These are phyloP conservation scores for Globisporangium radiosum DNA, from an alignment of 352 stramenopile genomes.

Conservation along the genomic window DNA sequence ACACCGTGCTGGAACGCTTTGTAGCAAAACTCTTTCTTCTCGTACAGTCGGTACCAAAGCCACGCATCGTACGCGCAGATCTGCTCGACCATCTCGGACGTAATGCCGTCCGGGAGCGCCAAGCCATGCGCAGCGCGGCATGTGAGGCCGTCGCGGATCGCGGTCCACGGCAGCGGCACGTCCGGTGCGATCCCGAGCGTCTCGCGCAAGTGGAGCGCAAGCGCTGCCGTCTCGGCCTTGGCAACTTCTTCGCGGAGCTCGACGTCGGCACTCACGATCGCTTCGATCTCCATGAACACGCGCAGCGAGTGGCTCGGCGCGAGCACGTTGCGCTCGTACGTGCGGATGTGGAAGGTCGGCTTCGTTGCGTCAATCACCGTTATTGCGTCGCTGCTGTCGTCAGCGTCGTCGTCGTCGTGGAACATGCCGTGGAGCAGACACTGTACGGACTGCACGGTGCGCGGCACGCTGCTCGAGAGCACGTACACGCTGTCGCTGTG, in stretches of 20 bases:
- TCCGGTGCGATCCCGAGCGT: slow-evolving; percentile 40
- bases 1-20: slow-evolving; percentile 59
- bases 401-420: slow-evolving; percentile 20
- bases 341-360: slow-evolving; percentile 52
- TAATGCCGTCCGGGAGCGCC: slow-evolving; percentile 64
- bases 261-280: slow-evolving; percentile 56
- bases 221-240: slow-evolving; percentile 26
- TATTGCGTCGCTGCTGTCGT: background rate
- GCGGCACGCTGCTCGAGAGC: slow-evolving; percentile 66
- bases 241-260: slow-evolving; percentile 16
- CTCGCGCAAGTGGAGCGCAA: slow-evolving; percentile 27
- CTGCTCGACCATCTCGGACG: slow-evolving; percentile 44
- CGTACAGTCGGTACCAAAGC: slow-evolving; percentile 78
- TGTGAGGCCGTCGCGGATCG: slow-evolving; percentile 58
- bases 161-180: slow-evolving; percentile 61
- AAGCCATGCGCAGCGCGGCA: slow-evolving; percentile 54
- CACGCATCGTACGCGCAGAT: slow-evolving; percentile 69
- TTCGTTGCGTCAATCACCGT: slow-evolving; percentile 1
- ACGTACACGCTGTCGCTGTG: slow-evolving; percentile 58
- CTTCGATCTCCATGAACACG: slow-evolving; percentile 71
- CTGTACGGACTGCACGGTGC: slow-evolving; percentile 75
- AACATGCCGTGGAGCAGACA: slow-evolving; percentile 71
- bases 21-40: slow-evolving; percentile 49
- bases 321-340: slow-evolving; percentile 57
- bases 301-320: slow-evolving; percentile 49